phyloP scores from a whole-genome alignment of 345 rosid genomes.

The Microcos paniculata region DNA sequence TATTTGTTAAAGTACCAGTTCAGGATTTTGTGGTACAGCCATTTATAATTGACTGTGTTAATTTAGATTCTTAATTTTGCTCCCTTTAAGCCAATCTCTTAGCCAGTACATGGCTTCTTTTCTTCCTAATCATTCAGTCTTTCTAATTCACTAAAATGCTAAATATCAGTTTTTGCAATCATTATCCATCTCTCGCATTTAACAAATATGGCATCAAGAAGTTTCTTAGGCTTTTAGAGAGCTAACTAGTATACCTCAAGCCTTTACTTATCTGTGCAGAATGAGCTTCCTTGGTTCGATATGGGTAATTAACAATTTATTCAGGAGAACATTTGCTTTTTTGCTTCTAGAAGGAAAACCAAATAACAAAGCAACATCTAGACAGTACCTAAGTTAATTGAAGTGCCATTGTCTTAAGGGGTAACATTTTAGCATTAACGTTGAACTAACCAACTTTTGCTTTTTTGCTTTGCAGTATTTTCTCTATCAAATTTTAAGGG shows the following conservation, averaged over 20 bases:
- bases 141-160: background rate
- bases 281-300: background rate
- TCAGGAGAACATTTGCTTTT: too few species aligned
- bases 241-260: background rate
- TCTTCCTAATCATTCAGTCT: constrained; percentile 8
- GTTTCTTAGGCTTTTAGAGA: background rate
- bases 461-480: constrained; percentile 66
- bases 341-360: background rate
- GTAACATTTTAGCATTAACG: background rate
- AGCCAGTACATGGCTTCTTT: background rate
- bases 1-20: background rate
- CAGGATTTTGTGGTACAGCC: background rate
- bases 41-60: background rate
- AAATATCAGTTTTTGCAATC: background rate
- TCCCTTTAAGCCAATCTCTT: background rate
- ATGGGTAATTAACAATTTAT: background rate
- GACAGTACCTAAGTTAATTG: background rate
- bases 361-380: background rate
- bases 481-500: constrained; percentile 93
- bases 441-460: constrained; percentile 14
- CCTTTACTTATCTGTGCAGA: background rate
- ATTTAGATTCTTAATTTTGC: background rate
- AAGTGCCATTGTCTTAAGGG: background rate
- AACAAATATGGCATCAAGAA: background rate
- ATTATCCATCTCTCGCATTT: background rate